These are phyloP conservation scores for Aspergillus quadrilineatus DNA, from an alignment of 2,329 filamentous ascomycete genomes.

Conservation along the genomic window DNA sequence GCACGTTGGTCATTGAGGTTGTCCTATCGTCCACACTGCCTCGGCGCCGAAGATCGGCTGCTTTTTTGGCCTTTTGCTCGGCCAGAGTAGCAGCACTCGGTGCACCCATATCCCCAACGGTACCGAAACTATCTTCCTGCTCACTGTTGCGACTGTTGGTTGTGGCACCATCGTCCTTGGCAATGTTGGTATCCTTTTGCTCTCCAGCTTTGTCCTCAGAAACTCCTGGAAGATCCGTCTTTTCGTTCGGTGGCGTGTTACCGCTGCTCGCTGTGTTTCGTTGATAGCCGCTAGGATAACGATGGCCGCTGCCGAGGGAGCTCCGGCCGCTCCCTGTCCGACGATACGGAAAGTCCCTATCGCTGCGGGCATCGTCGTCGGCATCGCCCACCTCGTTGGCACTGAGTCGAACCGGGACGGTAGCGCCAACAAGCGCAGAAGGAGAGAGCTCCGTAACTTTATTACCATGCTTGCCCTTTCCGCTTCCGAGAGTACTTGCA, in stretches of 20 bases:
- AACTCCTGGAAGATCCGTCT: slow-evolving; percentile 43
- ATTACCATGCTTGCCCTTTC: slow-evolving; percentile 86
- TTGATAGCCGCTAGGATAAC: slow-evolving; percentile 47
- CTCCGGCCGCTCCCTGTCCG: slow-evolving; percentile 60
- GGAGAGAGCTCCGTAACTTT: slow-evolving; percentile 79
- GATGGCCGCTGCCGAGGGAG: slow-evolving; percentile 51
- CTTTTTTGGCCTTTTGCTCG: slow-evolving; percentile 40
- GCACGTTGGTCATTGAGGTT: slow-evolving; percentile 47
- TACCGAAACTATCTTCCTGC: slow-evolving; percentile 56
- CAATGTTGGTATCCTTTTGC: slow-evolving; percentile 27
- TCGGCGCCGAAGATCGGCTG: slow-evolving; percentile 46
- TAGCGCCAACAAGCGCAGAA: slow-evolving; percentile 71
- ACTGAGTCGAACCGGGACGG: slow-evolving; percentile 85
- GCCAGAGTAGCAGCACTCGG: slow-evolving; percentile 42
- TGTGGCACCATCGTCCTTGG: slow-evolving; percentile 31
- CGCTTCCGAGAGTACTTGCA: slow-evolving; percentile 62
- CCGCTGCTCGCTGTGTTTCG: slow-evolving; percentile 49
- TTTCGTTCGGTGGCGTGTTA: slow-evolving; percentile 53
- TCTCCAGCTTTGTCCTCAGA: slow-evolving; percentile 34
- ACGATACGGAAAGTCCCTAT: slow-evolving; percentile 46
- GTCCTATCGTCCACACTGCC: slow-evolving; percentile 52
- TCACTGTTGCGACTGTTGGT: slow-evolving; percentile 36
- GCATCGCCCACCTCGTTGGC: slow-evolving; percentile 94
- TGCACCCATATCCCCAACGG: slow-evolving; percentile 52
- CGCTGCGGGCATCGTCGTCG: slow-evolving; percentile 61